phyloP scores from a whole-genome alignment of 2,329 filamentous ascomycete species.

The Cladosporium sp. region DNA sequence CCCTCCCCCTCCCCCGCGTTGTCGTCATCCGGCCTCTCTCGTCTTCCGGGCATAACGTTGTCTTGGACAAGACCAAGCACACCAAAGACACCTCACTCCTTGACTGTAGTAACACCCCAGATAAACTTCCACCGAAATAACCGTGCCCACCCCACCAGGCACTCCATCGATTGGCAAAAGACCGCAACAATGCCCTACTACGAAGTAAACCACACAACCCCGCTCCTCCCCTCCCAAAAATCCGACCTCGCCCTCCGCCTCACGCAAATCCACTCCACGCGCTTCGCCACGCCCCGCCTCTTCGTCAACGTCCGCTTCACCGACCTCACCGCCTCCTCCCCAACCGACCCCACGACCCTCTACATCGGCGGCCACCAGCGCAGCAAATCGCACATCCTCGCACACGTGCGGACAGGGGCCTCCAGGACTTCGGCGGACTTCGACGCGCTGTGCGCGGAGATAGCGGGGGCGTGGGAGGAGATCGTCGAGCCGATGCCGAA shows the following conservation, averaged over 20 bases:
- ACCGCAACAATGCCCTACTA: constrained; percentile 38
- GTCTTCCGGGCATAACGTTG: too few relatives aligned
- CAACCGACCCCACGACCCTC: constrained; percentile 7
- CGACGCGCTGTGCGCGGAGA: constrained; percentile 20
- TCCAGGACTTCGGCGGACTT: constrained; percentile 28
- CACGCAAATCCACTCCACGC: constrained; percentile 36
- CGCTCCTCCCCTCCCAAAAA: constrained; percentile 30
- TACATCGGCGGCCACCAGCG: constrained; percentile 35
- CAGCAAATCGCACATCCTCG: constrained; percentile 29
- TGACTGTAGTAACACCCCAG: too few relatives aligned
- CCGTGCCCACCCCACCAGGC: not conserved
- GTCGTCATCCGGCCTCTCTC: too few relatives aligned
- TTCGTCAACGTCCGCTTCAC: constrained; percentile 42
- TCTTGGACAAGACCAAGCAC: too few relatives aligned
- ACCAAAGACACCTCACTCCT: too few relatives aligned
- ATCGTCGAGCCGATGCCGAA: constrained; percentile 22
- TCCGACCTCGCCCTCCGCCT: constrained; percentile 35
- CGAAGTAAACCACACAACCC: constrained; percentile 35
- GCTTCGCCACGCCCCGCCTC: constrained; percentile 37
- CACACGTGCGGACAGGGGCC: constrained; percentile 31
- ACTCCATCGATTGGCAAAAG: not conserved
- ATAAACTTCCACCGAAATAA: not conserved
- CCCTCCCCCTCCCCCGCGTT: too few relatives aligned
- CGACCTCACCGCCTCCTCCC: constrained; percentile 19
- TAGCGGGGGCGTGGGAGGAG: constrained; percentile 25